Evolutionary conservation across 2,329 filamentous ascomycete species (phyloP).

Genomic region (Raffaelea albimanens): DNA sequence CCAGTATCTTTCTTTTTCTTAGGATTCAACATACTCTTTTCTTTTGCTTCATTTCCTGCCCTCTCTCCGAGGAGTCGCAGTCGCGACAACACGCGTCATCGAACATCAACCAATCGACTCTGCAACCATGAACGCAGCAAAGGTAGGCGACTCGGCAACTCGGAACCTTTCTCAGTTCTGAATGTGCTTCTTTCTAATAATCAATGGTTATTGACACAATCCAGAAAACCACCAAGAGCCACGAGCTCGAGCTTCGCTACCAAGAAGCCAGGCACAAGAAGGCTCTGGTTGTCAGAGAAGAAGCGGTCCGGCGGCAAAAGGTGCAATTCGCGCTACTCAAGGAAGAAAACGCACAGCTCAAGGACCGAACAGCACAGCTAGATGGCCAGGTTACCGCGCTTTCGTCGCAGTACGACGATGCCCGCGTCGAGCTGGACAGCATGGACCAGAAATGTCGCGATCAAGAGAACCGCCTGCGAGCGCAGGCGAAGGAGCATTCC

Average conservation of each 20-base stretch:
- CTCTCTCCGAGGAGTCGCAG: neutral
- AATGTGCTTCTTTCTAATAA: neutral
- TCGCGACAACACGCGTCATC: conserved; percentile 3
- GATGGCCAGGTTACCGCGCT: conserved; percentile 48
- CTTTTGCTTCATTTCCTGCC: neutral
- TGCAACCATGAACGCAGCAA: conserved; percentile 24
- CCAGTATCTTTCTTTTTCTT: neutral
- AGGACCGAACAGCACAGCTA: conserved; percentile 50
- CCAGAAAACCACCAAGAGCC: conserved; percentile 34
- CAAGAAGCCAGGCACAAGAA: conserved; percentile 55
- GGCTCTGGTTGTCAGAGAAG: conserved; percentile 62
- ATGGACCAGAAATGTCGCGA: conserved; percentile 30
- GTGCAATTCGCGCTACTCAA: conserved; percentile 62
- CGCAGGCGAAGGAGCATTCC: conserved; percentile 38
- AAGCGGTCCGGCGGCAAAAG: conserved; percentile 61
- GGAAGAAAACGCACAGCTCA: conserved; percentile 62
- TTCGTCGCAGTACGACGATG: conserved; percentile 27
- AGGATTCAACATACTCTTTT: neutral
- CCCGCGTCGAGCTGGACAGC: conserved; percentile 32
- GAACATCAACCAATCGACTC: too few species aligned
- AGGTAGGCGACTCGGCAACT: conserved; percentile 19
- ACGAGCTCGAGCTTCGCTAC: conserved; percentile 60
- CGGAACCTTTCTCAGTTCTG: neutral
- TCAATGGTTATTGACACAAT: neutral
- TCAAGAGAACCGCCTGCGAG: conserved; percentile 38